Percentiles rank a stretch among this genome's conserved stretches.
phyloP scores from a whole-genome alignment of 768 basidiomycete genomes.

The Tricholoma matsutake region DNA sequence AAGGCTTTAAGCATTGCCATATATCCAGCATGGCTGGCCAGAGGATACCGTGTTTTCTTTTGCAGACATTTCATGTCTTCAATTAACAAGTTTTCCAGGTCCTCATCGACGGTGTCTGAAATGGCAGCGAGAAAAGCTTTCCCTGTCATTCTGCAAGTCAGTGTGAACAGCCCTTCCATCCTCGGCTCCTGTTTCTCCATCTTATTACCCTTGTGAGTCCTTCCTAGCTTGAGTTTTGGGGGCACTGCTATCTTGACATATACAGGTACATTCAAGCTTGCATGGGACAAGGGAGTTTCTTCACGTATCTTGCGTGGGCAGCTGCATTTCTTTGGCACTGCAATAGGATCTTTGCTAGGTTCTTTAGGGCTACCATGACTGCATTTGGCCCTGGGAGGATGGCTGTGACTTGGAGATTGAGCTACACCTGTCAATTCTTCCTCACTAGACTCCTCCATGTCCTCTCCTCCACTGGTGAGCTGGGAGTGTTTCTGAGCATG shows the following conservation, averaged over 20 bases:
- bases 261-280: background rate
- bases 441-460: too few relatives aligned
- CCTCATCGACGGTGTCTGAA: too few relatives aligned
- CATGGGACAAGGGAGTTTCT: background rate
- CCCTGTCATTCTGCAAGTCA: too few relatives aligned
- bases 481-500: too few relatives aligned
- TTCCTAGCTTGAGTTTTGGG: background rate
- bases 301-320: background rate
- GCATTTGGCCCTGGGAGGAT: too few relatives aligned
- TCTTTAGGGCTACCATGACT: too few relatives aligned
- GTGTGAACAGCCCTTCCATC: constrained; percentile 3
- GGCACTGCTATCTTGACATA: background rate
- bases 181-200: background rate
- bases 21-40: background rate
- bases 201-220: background rate
- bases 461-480: too few relatives aligned
- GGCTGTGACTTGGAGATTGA: too few relatives aligned
- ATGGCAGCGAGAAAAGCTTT: too few relatives aligned
- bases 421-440: too few relatives aligned
- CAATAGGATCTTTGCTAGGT: too few relatives aligned
- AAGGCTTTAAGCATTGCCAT: background rate
- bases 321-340: background rate
- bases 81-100: too few relatives aligned
- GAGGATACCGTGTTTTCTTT: background rate
- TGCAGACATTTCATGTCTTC: constrained; percentile 7